Evolutionary conservation across 1,139 yeast genomes (phyloP), one percentile per base, ranked within the genome.

Genomic region (Blastobotrys malaysiensis): DNA sequence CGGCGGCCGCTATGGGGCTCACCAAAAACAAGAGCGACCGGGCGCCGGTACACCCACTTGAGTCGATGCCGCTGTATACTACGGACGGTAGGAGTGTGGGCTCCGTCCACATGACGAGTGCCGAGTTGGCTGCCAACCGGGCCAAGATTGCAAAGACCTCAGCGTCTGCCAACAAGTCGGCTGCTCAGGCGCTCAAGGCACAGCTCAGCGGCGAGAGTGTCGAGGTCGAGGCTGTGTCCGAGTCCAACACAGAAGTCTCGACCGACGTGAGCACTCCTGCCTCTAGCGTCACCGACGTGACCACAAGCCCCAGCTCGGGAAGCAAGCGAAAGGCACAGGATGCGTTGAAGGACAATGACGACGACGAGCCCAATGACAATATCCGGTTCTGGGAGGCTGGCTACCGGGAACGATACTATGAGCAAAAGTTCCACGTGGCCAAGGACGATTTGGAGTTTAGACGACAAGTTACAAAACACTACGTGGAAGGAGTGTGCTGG

Each of bases 401-500:
- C 0, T 93, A 88, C 70, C 81, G 81, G 57, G 82, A 81, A 54
- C 76, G 99, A 52, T 93, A 93, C 70, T 95, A 95, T 66, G 76
- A 78, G 54, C 77, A 79, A 49, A 95, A 95, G 68, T 89, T 91
- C 65, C 80, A 81, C 59, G 77, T 83, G 16, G 75, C 77, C 7
- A 77, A 77, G 4, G 82, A 79, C 46, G 88, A 86, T 61, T 77
- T 83, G 36, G 78, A 79, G 1, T 76, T 82, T 43, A 79, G 86
- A 52, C 78, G 78, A 57, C 77, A 80, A 46, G 83, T 93, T 64
- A 91, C 85, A 0, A 75, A 76, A 52, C 80, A 84, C 55, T 95
- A 95, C 67, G 79, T 95, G 56, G 97, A 93, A 70, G 99, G 99
- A 57, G 86, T 93, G 5, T 83, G 96, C 16, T 95, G 99, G 99